Base-by-base conservation (phyloP, 73 alveolate species). In the Paramecium biaurelia region DNA sequence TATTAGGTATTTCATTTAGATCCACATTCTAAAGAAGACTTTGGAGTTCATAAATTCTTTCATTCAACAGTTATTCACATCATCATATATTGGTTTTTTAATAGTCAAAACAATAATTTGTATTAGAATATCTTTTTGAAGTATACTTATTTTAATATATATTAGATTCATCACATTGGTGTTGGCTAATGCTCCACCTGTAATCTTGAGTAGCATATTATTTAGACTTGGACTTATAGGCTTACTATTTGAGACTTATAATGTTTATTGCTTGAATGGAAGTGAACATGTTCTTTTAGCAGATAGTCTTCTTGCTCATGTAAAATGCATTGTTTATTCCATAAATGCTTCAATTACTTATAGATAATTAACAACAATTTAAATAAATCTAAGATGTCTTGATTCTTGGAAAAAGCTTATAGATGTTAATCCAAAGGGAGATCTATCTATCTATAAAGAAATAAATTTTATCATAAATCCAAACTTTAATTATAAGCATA, bases 61-160 rank as follows among this genome's bases (percentile, higher is more conserved):
- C 84, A 63, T n/a, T 63, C 84, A 63, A 63, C 84, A 12, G 84
- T 63, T 30, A 63, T 63, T 32, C 84, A 63, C 26, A 63, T 63
- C 21, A 2, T 63, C 12, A 63, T 63, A 1, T 32, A 63, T 9
- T 63, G 84, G 84, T 63, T 63, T 32, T 63, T 63, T 63, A 26
- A 63, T 26, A 63, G 84, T 9, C 84, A 32, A 30, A 63, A 63
- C 24, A 63, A 63, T 32, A 63, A 63, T 63, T 0, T 63, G 23
- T 63, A 28, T 63, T 63, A 63, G 28, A 63, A 63, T 32, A 12
- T 32, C 20, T 63, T 63, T 63, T 32, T 63, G 28, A 63, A 32
- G 84, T 63, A 63, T 23, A 23, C 0, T 1, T 63, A 7, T 63
- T 1, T 18, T 53, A 53, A 47, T 58, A 56, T 58, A 28, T 24